These are phyloP conservation scores for Leccinellum albellum DNA, from an alignment of 768 basidiomycete genomes.

Conservation along the genomic window DNA sequence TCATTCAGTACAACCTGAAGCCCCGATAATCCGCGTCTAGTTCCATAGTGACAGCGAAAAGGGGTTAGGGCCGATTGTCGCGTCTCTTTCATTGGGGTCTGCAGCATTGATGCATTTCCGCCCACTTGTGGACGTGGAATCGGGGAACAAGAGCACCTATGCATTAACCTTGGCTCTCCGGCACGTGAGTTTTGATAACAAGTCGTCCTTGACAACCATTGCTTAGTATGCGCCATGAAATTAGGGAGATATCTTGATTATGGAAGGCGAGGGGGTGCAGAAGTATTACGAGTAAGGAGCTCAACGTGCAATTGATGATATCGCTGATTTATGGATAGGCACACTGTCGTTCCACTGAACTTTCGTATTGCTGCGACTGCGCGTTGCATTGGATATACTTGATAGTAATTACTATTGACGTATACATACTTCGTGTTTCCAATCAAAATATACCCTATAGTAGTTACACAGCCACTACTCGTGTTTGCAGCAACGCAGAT, in stretches of 20 bases:
- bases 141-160: constrained; percentile 24
- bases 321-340: constrained; percentile 40
- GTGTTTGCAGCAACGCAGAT: background rate
- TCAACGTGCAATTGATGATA: background rate
- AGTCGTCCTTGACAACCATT: background rate
- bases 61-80: constrained; percentile 69
- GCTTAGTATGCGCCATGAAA: background rate
- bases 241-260: constrained; percentile 77
- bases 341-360: constrained; percentile 69
- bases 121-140: constrained; percentile 37
- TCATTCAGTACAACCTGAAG: background rate
- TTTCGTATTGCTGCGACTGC: constrained; percentile 82
- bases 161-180: constrained; percentile 57
- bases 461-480: constrained; percentile 14
- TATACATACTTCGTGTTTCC: background rate
- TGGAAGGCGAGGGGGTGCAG: constrained; percentile 70
- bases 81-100: constrained; percentile 74
- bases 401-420: constrained; percentile 3
- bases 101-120: constrained; percentile 81
- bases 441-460: background rate
- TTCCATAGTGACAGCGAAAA: constrained; percentile 78
- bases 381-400: constrained; percentile 48
- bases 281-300: constrained; percentile 62
- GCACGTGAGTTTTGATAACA: constrained; percentile 47
- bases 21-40: constrained; percentile 33